phyloP scores from a whole-genome alignment of 2,329 filamentous ascomycete species.

The Phyllosticta citrichinensis region DNA sequence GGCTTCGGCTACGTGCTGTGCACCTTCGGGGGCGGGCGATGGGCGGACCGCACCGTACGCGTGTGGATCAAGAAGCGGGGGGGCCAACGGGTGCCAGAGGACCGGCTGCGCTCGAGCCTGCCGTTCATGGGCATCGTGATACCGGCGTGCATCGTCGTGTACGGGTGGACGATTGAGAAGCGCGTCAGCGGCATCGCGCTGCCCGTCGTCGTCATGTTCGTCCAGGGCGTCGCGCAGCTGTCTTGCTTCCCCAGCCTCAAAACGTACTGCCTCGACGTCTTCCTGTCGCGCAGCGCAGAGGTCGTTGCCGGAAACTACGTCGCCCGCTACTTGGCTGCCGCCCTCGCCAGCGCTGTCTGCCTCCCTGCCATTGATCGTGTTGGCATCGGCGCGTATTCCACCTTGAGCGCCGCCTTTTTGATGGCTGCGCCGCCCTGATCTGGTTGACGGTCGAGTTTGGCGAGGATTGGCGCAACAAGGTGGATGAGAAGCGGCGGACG shows the following conservation, averaged over 20 bases:
- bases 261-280: conserved; percentile 74
- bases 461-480: conserved; percentile 40
- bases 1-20: conserved; percentile 60
- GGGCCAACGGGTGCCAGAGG: conserved; percentile 55
- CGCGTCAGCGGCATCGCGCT: conserved; percentile 46
- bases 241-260: conserved; percentile 69
- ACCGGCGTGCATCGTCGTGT: conserved; percentile 56
- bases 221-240: conserved; percentile 63
- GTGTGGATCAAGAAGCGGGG: conserved; percentile 50
- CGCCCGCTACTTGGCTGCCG: conserved; percentile 65
- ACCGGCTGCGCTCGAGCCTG: conserved; percentile 48
- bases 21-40: conserved; percentile 62
- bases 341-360: conserved; percentile 58
- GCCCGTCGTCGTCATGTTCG: conserved; percentile 63
- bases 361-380: conserved; percentile 64
- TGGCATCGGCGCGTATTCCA: conserved; percentile 74
- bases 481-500: conserved; percentile 31
- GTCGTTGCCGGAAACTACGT: conserved; percentile 76
- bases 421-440: conserved; percentile 36
- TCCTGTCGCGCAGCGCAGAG: conserved; percentile 60
- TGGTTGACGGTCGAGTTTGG: conserved; percentile 44
- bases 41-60: conserved; percentile 57
- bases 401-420: conserved; percentile 53
- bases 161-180: conserved; percentile 55
- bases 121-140: conserved; percentile 48